Conservation (phyloP, 2,329 filamentous ascomycete genomes). For the Cladosporium sp. region DNA sequence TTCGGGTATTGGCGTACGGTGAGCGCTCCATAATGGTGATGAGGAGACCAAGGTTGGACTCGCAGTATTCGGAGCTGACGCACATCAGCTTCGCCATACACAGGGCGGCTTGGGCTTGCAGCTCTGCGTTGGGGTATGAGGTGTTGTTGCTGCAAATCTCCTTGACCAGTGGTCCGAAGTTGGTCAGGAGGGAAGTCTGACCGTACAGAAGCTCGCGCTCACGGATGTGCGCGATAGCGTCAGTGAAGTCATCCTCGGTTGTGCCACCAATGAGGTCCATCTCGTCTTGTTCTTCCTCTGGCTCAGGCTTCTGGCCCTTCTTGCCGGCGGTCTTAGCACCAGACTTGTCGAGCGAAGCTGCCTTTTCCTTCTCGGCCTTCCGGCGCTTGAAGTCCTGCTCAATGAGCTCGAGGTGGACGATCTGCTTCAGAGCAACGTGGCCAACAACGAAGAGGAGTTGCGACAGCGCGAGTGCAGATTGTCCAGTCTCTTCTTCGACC, state of each 20-base stretch:
- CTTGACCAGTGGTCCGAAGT: slow-evolving; percentile 86
- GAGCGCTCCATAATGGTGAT: slow-evolving; percentile 98
- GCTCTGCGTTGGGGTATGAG: slow-evolving; percentile 81
- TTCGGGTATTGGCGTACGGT: slow-evolving; percentile 86
- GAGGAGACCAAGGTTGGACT: slow-evolving; percentile 84
- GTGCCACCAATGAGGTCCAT: slow-evolving; percentile 96
- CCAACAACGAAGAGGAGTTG: slow-evolving; percentile 94
- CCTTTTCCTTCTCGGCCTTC: slow-evolving; percentile 85
- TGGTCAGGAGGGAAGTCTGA: slow-evolving; percentile 77
- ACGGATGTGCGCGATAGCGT: slow-evolving; percentile 80
- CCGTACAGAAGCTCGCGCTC: slow-evolving; percentile 85
- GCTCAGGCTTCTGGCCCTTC: slow-evolving; percentile 56
- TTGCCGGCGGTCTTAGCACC: slow-evolving; percentile 42
- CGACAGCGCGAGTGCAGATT: slow-evolving; percentile 69
- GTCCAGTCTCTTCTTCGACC: slow-evolving; percentile 23
- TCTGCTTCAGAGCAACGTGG: slow-evolving; percentile 97
- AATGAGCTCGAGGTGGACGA: slow-evolving; percentile 95
- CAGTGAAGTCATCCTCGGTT: slow-evolving; percentile 89
- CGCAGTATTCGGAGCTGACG: slow-evolving; percentile 94
- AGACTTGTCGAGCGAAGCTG: slow-evolving; percentile 38
- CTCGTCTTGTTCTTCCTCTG: slow-evolving; percentile 73
- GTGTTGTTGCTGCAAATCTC: slow-evolving; percentile 97
- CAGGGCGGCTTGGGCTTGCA: slow-evolving; percentile 90
- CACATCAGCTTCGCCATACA: slow-evolving; percentile 99
- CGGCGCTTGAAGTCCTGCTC: slow-evolving; percentile 97